Evolutionary conservation across 2,329 filamentous ascomycete species (phyloP).

Genomic region (Alternaria longipes): DNA sequence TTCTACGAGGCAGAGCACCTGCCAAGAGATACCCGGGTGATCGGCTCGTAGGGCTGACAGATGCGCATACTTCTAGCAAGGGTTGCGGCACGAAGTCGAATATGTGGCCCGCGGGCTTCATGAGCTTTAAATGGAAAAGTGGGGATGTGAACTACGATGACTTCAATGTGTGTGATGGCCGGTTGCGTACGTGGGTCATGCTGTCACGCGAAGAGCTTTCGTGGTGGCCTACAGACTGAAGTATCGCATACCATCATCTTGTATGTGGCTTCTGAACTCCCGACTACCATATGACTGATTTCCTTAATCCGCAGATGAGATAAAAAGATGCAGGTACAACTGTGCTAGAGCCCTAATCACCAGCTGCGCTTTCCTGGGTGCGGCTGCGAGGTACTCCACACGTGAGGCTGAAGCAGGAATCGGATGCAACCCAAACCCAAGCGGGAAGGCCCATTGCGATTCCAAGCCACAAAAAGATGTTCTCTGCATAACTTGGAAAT

Average conservation of each 20-base stretch:
- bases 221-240: neutral
- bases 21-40: neutral
- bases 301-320: neutral
- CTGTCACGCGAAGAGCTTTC: neutral
- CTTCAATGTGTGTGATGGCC: neutral
- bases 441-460: neutral
- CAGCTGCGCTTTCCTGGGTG: neutral
- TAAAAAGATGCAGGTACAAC: neutral
- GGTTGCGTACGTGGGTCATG: neutral
- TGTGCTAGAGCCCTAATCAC: neutral
- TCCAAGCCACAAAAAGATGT: constrained; percentile 3
- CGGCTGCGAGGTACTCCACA: neutral
- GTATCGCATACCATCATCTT: neutral
- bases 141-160: neutral
- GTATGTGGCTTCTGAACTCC: neutral
- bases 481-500: constrained; percentile 4
- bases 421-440: neutral
- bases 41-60: constrained; percentile 10
- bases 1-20: neutral
- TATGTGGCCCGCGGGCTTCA: neutral
- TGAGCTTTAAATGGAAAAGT: neutral
- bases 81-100: neutral
- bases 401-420: constrained; percentile 3
- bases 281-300: neutral
- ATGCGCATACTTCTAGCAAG: neutral